A percentile compares a stretch with the other conserved stretches of the same genome.
Conservation (phyloP, 805 yeast species). For the Wickerhamiella azyma region DNA sequence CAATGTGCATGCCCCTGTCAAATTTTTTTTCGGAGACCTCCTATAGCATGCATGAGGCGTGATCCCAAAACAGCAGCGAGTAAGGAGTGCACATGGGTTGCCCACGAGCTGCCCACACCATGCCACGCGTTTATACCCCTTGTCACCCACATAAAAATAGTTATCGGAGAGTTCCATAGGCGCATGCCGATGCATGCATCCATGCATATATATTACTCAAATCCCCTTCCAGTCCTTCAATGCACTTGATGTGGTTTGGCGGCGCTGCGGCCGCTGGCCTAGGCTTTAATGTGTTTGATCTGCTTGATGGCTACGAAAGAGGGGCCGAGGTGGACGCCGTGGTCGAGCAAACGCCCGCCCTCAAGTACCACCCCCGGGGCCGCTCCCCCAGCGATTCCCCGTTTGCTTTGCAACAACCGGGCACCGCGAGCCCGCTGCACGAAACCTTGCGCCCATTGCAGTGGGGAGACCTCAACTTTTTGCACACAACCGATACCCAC, state of each 20-base stretch:
- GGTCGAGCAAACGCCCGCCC: neutral
- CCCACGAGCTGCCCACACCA: too few relatives aligned
- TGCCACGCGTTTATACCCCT: too few relatives aligned
- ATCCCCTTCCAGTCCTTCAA: neutral
- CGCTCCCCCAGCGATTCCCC: neutral
- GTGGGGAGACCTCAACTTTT: slow-evolving; percentile 65
- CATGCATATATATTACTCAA: neutral
- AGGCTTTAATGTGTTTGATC: neutral
- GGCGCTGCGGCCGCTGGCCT: neutral
- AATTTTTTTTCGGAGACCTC: too few relatives aligned
- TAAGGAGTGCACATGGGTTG: too few relatives aligned
- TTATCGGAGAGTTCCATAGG: neutral
- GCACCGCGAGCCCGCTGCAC: neutral
- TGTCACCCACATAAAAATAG: too few relatives aligned
- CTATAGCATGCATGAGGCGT: too few relatives aligned
- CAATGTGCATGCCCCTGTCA: too few relatives aligned
- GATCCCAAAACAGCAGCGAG: too few relatives aligned
- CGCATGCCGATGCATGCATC: too few relatives aligned
- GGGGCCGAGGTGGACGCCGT: neutral
- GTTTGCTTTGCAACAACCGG: neutral
- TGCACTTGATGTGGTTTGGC: neutral
- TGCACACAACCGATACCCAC: slow-evolving; percentile 95
- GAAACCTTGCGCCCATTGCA: slow-evolving; percentile 29
- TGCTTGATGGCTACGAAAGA: neutral
- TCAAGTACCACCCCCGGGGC: neutral